Conservation (phyloP, 352 stramenopile genomes). For the Hyaloperonospora arabidopsidis region DNA sequence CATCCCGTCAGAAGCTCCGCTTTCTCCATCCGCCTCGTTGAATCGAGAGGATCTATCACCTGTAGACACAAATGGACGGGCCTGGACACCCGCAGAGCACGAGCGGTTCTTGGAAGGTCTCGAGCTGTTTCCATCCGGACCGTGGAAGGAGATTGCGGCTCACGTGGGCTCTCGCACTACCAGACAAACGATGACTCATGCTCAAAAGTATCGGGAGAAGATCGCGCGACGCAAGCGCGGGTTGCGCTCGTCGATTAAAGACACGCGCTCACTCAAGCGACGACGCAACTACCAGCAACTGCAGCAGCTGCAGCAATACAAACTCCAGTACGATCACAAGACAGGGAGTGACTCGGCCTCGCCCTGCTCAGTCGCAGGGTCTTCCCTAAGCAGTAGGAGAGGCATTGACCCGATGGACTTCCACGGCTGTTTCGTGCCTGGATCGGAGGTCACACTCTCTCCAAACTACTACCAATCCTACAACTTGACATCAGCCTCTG, state of each 20-base stretch:
- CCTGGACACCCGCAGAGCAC: constrained; percentile 44
- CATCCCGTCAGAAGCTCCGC: constrained; percentile 18
- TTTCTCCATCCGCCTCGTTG: constrained; percentile 9
- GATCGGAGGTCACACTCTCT: constrained; percentile 4
- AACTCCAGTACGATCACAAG: not conserved
- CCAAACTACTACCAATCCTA: constrained; percentile 13
- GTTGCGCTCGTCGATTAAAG: constrained; percentile 29
- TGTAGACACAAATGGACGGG: constrained; percentile 26
- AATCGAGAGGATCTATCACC: constrained; percentile 17
- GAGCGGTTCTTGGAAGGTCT: constrained; percentile 51
- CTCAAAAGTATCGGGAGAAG: constrained; percentile 53
- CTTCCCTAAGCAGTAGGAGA: constrained; percentile 3
- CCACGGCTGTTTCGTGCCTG: constrained; percentile 21
- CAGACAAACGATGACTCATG: constrained; percentile 49
- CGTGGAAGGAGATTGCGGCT: constrained; percentile 56
- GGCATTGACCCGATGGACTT: constrained; percentile 28
- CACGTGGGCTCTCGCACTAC: constrained; percentile 52
- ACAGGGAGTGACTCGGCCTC: constrained; percentile 10
- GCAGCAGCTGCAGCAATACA: constrained; percentile 1
- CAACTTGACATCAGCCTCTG: constrained; percentile 2
- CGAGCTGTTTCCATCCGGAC: constrained; percentile 50
- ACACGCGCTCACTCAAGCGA: constrained; percentile 21
- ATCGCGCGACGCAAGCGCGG: constrained; percentile 44
- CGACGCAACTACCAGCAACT: constrained; percentile 15
- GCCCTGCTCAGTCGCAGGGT: constrained; percentile 19